A percentile compares a stretch with the other conserved stretches of the same genome.
Evolutionary conservation across 208 protist species (phyloP).

Genomic region (Acanthamoeba sp.): DNA sequence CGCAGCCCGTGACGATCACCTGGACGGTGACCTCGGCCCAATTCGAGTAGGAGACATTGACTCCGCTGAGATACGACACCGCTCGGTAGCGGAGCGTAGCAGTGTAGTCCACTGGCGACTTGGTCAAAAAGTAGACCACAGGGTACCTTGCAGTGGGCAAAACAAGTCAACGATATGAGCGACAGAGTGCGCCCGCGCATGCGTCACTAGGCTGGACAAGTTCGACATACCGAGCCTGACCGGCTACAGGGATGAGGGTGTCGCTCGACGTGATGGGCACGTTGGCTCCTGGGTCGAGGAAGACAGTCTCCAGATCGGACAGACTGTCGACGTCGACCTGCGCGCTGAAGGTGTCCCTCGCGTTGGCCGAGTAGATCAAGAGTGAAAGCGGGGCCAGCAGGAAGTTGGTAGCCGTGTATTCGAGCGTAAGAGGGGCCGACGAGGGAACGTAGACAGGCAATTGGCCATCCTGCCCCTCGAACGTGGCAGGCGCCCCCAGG

Average conservation of each 20-base stretch:
- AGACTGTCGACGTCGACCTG: neutral
- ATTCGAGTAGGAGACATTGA: neutral
- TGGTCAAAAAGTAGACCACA: neutral
- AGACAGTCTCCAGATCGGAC: neutral
- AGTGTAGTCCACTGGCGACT: neutral
- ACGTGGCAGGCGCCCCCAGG: neutral
- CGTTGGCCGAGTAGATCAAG: neutral
- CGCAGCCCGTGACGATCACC: neutral
- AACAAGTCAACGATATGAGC: neutral
- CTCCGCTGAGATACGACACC: neutral
- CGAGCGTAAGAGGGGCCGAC: neutral
- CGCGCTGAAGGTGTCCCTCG: neutral
- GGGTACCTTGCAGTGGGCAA: too few species aligned
- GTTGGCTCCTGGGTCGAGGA: neutral
- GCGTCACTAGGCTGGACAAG: neutral
- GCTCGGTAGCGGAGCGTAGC: neutral
- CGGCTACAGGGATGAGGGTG: neutral
- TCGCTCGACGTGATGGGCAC: neutral
- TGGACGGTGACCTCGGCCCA: neutral
- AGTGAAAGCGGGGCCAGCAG: neutral
- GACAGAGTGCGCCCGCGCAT: neutral
- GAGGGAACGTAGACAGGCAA: neutral
- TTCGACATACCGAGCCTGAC: neutral
- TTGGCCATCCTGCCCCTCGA: neutral
- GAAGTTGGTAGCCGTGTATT: neutral